Conservation (phyloP, 2,329 filamentous ascomycete genomes). For the Verticillium nonalfalfae region DNA sequence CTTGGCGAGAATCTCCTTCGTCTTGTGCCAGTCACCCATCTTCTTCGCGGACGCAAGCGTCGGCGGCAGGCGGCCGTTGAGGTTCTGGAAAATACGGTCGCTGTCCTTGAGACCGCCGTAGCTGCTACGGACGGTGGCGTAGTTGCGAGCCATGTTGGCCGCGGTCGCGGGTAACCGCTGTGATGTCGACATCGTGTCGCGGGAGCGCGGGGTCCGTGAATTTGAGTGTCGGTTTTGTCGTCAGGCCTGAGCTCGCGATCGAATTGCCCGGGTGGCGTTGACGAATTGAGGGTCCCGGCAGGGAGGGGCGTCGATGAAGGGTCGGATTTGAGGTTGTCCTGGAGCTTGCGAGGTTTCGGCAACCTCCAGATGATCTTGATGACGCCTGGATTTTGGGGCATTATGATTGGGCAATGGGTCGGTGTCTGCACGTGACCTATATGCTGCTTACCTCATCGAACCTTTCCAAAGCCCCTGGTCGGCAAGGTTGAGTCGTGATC, state of each 20-base stretch:
- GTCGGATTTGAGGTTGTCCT: not conserved
- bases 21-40: constrained; percentile 99
- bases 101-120: constrained; percentile 91
- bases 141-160: constrained; percentile 22
- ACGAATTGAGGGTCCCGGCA: not conserved
- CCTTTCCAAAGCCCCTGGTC: not conserved
- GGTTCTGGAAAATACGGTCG: constrained; percentile 98
- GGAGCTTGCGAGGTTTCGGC: not conserved
- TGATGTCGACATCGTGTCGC: not conserved
- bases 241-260: not conserved
- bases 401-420: not conserved
- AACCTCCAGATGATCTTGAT: not conserved
- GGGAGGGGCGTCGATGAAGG: not conserved
- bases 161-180: constrained; percentile 9
- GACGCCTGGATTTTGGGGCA: not conserved
- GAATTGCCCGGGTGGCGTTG: not conserved
- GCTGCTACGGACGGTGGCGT: constrained; percentile 70
- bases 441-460: not conserved
- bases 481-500: not conserved
- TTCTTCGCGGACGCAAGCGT: constrained; percentile 94
- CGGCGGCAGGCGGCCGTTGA: constrained; percentile 87
- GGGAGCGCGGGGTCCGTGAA: not conserved
- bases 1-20: constrained; percentile 95
- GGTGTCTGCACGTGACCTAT: not conserved
- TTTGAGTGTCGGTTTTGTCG: not conserved